These are phyloP conservation scores for Mucor saturninus DNA, from an alignment of 371 early-diverging fungal species.

Conservation along the genomic window DNA sequence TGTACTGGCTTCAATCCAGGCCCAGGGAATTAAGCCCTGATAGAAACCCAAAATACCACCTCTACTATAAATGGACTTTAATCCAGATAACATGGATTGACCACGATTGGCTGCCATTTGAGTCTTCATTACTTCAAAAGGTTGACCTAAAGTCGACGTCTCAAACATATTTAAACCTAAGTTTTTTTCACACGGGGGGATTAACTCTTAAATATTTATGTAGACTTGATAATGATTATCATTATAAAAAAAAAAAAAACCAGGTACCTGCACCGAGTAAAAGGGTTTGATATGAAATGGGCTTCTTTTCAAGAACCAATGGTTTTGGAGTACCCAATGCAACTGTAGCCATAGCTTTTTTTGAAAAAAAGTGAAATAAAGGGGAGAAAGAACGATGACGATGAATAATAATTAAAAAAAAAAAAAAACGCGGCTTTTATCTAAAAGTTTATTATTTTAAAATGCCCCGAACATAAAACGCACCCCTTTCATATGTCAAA, in stretches of 20 bases:
- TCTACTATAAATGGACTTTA: slow-evolving; percentile 71
- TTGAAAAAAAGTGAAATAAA: neutral
- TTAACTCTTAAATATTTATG: slow-evolving; percentile 7
- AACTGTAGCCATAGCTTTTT: neutral
- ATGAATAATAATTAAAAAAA: too few species aligned
- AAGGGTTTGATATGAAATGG: slow-evolving; percentile 67
- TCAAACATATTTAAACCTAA: slow-evolving; percentile 30
- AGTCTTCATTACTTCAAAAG: slow-evolving; percentile 72
- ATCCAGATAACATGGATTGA: slow-evolving; percentile 65
- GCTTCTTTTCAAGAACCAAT: slow-evolving; percentile 57
- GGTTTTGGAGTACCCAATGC: neutral
- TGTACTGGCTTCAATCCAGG: slow-evolving; percentile 86
- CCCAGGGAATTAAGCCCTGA: slow-evolving; percentile 86
- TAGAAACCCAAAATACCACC: slow-evolving; percentile 85
- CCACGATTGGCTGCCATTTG: slow-evolving; percentile 87
- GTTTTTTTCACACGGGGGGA: slow-evolving; percentile 5
- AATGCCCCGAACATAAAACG: neutral
- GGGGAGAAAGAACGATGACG: neutral
- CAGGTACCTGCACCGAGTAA: slow-evolving; percentile 63
- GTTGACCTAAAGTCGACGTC: slow-evolving; percentile 28
- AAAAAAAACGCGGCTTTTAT: neutral
- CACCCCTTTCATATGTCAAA: slow-evolving; percentile 7
- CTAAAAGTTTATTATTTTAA: neutral
- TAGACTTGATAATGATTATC: neutral
- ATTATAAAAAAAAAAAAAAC: too few species aligned